Base-by-base conservation (phyloP, 1,139 yeast species). In the Taphrina pruni region DNA sequence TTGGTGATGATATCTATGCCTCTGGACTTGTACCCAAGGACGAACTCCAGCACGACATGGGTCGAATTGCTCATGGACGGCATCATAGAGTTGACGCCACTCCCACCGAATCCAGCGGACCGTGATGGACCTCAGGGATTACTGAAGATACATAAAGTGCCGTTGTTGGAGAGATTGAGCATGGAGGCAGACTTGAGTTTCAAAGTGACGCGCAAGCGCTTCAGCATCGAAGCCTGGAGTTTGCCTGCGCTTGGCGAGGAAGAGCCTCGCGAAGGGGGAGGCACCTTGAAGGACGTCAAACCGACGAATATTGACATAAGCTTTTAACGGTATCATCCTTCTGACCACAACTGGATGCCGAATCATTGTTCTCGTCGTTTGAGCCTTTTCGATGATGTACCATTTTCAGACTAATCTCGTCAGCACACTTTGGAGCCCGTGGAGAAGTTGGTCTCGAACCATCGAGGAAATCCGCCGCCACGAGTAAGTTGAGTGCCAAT, bases 401-500 rank as follows among this genome's bases (percentile, higher is more conserved):
- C 32, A 2, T 2, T 26, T 26, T 26, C 32, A 26, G 32, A 26
- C 32, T 26, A 26, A 4, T 26, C 32, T 26, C 4, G 32, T 26
- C 32, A 26, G 32, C 32, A 26, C 4, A 26, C 32, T 4, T 26
- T 26, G 4, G 32, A 26, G 17, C 32, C 32, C 32, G 32, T 26
- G 4, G 32, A 26, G 32, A 26, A 26, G 17, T 17, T 17, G 17
- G 17, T 17, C 17, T 17, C 17, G 17, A 17, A 17, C 87, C 87
- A 76, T 90, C 94, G 74, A 92, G 81, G 76, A 86, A 92, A 77
- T 93, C 98, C 0, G 98, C 97, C 45, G 96, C 96, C 51, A 94
- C 95, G 62, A 94, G 80, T 73, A 94, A 80, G 76, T 94, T 98
- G 73, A 94, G 81, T 0, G 98, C 97, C 84, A 93, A 85, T 74